Evolutionary conservation across 768 basidiomycete genomes (phyloP).

Genomic region (Kwoniella sp.): DNA sequence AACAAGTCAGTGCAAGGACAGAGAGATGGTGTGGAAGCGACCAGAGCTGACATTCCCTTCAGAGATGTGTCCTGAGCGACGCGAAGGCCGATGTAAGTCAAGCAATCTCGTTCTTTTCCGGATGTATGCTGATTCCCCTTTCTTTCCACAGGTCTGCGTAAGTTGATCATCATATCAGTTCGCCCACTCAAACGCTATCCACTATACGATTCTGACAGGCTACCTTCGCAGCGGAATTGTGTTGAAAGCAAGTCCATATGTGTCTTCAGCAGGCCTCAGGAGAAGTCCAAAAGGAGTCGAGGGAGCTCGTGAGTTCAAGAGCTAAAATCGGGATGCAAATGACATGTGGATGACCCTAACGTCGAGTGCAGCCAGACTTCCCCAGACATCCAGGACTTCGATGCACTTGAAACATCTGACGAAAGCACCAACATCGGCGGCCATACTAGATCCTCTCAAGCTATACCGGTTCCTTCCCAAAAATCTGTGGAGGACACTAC

Average conservation of each 20-base stretch:
- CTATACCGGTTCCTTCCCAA: not conserved
- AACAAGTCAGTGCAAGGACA: slow-evolving; percentile 15
- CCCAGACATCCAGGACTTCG: not conserved
- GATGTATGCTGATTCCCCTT: not conserved
- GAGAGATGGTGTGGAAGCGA: not conserved
- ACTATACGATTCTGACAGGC: too few species aligned
- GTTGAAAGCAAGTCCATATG: slow-evolving; percentile 20
- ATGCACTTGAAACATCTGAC: not conserved
- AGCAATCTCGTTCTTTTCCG: too few species aligned
- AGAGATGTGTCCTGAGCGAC: slow-evolving; percentile 14
- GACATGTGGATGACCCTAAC: too few species aligned
- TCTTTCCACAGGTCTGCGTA: slow-evolving; percentile 9
- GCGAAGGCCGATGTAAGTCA: slow-evolving; percentile 7
- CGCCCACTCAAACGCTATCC: too few species aligned
- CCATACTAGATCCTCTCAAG: not conserved
- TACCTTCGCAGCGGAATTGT: slow-evolving; percentile 14
- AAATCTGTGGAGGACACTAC: not conserved
- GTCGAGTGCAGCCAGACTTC: not conserved
- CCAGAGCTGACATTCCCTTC: not conserved
- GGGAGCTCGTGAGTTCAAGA: slow-evolving; percentile 14
- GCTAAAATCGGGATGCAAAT: too few species aligned
- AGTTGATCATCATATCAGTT: not conserved
- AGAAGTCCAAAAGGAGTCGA: slow-evolving; percentile 19
- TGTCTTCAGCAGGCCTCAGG: slow-evolving; percentile 6
- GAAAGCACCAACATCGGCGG: not conserved